Conservation (phyloP, 2,329 filamentous ascomycete genomes). For the Alternaria solani region DNA sequence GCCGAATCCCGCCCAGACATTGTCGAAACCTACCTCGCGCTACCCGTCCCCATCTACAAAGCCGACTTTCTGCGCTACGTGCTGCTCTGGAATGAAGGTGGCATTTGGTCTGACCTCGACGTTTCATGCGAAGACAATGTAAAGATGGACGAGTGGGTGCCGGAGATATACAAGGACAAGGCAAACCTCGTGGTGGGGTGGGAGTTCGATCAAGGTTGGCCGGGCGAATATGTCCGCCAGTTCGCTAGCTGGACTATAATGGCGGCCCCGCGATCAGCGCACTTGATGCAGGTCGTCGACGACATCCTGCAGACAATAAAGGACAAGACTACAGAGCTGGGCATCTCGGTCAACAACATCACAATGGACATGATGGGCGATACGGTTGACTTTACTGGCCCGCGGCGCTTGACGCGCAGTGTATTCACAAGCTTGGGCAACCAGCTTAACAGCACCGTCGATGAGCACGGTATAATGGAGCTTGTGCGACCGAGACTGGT, state of each 20-base stretch:
- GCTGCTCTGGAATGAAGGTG: conserved; percentile 52
- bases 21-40: conserved; percentile 44
- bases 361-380: conserved; percentile 36
- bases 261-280: conserved; percentile 31
- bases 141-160: conserved; percentile 50
- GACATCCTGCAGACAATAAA: conserved; percentile 35
- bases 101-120: conserved; percentile 55
- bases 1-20: conserved; percentile 48
- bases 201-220: conserved; percentile 48
- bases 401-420: conserved; percentile 35
- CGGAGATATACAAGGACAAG: conserved; percentile 37
- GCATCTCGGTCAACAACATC: conserved; percentile 23
- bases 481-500: conserved; percentile 39
- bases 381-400: conserved; percentile 42
- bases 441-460: conserved; percentile 21
- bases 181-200: conserved; percentile 51
- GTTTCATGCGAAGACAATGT: conserved; percentile 43
- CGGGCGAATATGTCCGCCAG: conserved; percentile 26
- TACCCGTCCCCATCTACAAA: conserved; percentile 52
- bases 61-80: conserved; percentile 56
- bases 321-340: conserved; percentile 18
- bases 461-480: conserved; percentile 25
- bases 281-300: conserved; percentile 38
- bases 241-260: conserved; percentile 47
- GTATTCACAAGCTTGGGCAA: conserved; percentile 36